These are phyloP conservation scores for Fusarium oxysporum DNA, from an alignment of 2,329 filamentous ascomycete genomes.

Conservation along the genomic window DNA sequence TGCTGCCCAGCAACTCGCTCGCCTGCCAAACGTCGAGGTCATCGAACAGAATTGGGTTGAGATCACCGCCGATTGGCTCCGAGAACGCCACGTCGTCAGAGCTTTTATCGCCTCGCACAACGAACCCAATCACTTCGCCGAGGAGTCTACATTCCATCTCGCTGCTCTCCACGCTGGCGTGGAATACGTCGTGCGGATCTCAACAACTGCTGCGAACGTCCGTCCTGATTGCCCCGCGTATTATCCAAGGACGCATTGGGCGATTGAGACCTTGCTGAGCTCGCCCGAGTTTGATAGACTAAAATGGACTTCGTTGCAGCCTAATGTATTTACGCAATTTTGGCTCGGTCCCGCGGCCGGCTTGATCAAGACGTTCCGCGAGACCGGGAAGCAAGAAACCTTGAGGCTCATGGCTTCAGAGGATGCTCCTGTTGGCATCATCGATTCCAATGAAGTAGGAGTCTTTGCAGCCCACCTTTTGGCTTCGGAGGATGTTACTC, in stretches of 20 bases:
- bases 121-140: neutral
- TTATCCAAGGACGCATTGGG: neutral
- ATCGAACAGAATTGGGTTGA: neutral
- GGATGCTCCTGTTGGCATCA: neutral
- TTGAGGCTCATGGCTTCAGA: neutral
- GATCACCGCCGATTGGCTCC: neutral
- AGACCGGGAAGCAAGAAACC: neutral
- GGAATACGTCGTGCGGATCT: neutral
- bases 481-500: accelerated
- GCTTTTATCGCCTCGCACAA: neutral
- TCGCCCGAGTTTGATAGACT: neutral
- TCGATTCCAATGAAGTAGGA: neutral
- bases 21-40: neutral
- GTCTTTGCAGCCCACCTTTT: neutral
- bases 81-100: neutral
- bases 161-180: neutral
- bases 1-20: neutral
- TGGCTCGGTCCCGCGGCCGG: neutral
- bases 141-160: neutral
- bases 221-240: neutral
- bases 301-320: neutral
- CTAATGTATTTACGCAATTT: accelerated
- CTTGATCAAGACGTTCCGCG: neutral
- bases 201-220: neutral
- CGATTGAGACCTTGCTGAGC: neutral